Percentiles rank a stretch among this genome's conserved stretches.
phyloP scores from a whole-genome alignment of 208 protist genomes.

The Leptomonas pyrrhocoris region DNA sequence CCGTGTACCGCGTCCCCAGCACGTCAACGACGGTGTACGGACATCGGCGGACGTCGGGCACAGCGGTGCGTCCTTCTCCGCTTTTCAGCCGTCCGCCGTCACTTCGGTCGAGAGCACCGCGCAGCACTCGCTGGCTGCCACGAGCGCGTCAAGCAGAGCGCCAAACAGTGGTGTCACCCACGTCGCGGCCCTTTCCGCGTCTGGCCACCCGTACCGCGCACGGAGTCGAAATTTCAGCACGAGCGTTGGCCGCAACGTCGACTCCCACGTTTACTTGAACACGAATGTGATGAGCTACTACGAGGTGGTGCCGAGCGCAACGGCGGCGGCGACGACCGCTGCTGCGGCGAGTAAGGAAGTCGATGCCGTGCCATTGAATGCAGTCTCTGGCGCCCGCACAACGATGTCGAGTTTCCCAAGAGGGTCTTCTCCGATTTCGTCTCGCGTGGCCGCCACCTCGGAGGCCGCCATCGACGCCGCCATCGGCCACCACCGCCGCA shows the following conservation, averaged over 20 bases:
- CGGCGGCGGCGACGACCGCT: not conserved
- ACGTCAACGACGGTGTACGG: not conserved
- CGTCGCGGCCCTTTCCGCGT: not conserved
- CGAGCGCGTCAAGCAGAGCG: not conserved
- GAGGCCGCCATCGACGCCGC: too few relatives aligned
- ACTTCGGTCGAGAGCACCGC: constrained; percentile 4
- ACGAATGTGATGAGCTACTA: constrained; percentile 33
- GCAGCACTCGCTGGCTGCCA: not conserved
- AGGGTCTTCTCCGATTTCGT: too few relatives aligned
- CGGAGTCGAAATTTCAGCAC: constrained; percentile 10
- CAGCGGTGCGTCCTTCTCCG: not conserved
- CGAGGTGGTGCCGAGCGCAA: constrained; percentile 5
- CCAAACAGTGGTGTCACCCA: not conserved
- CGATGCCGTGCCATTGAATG: too few relatives aligned
- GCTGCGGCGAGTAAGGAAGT: not conserved
- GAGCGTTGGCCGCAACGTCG: constrained; percentile 30
- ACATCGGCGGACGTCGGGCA: not conserved
- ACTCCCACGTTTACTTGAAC: constrained; percentile 36
- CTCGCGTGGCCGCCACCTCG: too few relatives aligned
- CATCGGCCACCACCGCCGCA: too few relatives aligned
- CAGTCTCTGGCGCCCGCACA: too few relatives aligned
- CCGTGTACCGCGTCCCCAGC: not conserved
- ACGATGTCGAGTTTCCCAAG: too few relatives aligned
- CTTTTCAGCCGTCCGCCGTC: not conserved
- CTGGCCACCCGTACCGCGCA: not conserved